phyloP scores from a whole-genome alignment of 2,329 filamentous ascomycete genomes.

The Arthrobotrys entomopaga region DNA sequence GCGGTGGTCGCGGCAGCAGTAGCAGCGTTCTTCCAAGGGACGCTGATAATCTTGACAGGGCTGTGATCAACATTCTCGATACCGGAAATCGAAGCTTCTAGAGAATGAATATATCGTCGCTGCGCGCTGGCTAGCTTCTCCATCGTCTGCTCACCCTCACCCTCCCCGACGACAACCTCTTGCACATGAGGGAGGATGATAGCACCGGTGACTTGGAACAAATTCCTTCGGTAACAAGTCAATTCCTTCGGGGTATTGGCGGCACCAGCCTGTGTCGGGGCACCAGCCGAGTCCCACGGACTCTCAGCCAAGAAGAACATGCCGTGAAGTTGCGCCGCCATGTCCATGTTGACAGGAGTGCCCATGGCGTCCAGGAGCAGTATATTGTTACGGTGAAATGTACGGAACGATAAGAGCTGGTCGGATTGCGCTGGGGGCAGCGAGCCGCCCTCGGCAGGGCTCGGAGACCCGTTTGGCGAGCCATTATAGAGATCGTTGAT shows the following conservation, averaged over 20 bases:
- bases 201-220: constrained; percentile 94
- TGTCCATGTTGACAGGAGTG: constrained; percentile 71
- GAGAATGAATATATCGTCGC: constrained; percentile 43
- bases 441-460: constrained; percentile 28
- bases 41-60: constrained; percentile 90
- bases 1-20: constrained; percentile 72
- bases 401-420: constrained; percentile 50
- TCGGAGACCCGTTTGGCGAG: constrained; percentile 46
- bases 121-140: constrained; percentile 66
- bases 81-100: constrained; percentile 88
- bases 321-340: constrained; percentile 82
- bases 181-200: constrained; percentile 81
- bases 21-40: constrained; percentile 96
- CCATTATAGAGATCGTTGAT: constrained; percentile 46
- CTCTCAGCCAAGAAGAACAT: constrained; percentile 90
- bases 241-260: constrained; percentile 75
- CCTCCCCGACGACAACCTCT: constrained; percentile 82
- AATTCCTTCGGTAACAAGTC: constrained; percentile 93
- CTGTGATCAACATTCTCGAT: constrained; percentile 96
- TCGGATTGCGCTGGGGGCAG: constrained; percentile 28
- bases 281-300: constrained; percentile 72
- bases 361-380: constrained; percentile 74
- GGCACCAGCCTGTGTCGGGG: constrained; percentile 65
- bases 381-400: constrained; percentile 48
- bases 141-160: constrained; percentile 84